Evolutionary conservation across 805 yeast species (phyloP).

Genomic region (Starmerella powellii): DNA sequence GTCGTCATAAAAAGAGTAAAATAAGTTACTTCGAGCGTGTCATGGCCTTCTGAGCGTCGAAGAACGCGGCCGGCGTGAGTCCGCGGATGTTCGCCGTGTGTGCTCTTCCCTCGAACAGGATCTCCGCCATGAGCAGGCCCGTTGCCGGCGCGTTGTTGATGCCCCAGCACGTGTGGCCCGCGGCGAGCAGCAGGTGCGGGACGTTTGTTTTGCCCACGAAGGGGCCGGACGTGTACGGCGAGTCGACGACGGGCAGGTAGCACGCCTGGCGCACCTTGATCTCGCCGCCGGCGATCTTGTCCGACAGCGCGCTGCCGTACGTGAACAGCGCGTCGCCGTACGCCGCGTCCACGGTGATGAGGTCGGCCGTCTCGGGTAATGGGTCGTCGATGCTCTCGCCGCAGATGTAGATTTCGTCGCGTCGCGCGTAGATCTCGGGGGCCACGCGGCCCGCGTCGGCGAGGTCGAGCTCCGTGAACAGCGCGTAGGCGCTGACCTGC

Average conservation of each 20-base stretch:
- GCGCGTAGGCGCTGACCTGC: conserved; percentile 83
- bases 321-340: conserved; percentile 79
- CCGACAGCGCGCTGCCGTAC: conserved; percentile 66
- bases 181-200: conserved; percentile 60
- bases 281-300: conserved; percentile 58
- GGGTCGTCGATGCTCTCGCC: conserved; percentile 90
- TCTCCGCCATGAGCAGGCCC: conserved; percentile 83
- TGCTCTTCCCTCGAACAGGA: conserved; percentile 72
- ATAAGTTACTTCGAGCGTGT: background rate
- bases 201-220: conserved; percentile 89
- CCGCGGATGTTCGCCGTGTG: conserved; percentile 67
- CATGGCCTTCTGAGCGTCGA: conserved; percentile 34
- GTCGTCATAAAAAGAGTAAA: too few species aligned
- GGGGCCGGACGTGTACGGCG: conserved; percentile 87
- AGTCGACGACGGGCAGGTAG: conserved; percentile 86
- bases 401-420: conserved; percentile 91
- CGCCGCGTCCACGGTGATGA: conserved; percentile 73
- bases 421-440: conserved; percentile 91
- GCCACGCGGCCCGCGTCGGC: conserved; percentile 53
- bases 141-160: conserved; percentile 96
- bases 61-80: conserved; percentile 74
- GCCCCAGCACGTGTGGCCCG: conserved; percentile 99
- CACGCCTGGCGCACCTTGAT: conserved; percentile 84
- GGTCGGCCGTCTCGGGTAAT: conserved; percentile 88
- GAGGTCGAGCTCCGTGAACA: conserved; percentile 81